Percentiles rank a stretch among this genome's conserved stretches.
These are phyloP conservation scores for Claviceps pazoutovae DNA, from an alignment of 2,329 filamentous ascomycete species.

Conservation along the genomic window DNA sequence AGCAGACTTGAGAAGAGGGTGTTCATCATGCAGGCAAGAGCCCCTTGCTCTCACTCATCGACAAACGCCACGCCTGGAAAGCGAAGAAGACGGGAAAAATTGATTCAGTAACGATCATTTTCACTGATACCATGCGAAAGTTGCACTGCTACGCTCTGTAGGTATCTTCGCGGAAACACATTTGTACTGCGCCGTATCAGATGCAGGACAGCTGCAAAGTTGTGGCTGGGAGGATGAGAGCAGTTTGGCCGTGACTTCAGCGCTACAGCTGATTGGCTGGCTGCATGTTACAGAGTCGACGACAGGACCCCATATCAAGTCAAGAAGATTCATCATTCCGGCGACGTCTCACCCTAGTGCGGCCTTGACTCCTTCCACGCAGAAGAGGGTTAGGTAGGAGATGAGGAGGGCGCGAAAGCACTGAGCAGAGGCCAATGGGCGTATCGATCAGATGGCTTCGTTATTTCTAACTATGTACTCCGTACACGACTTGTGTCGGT, in stretches of 20 bases:
- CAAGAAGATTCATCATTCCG: neutral
- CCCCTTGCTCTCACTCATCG: too few relatives aligned
- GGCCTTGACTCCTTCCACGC: constrained; percentile 1
- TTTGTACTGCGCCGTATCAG: neutral
- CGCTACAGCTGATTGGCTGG: neutral
- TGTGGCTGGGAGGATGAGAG: neutral
- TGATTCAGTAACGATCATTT: neutral
- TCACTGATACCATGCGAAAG: neutral
- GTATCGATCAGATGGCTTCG: neutral
- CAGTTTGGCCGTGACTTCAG: neutral
- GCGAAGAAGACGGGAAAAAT: neutral
- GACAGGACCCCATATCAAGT: neutral
- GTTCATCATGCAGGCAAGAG: too few relatives aligned
- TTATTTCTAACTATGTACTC: neutral
- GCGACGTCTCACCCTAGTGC: neutral
- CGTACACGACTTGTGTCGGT: neutral
- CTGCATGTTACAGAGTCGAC: constrained; percentile 2
- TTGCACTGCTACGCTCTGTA: too few relatives aligned
- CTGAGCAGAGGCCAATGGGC: neutral
- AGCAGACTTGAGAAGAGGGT: neutral
- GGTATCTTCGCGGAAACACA: too few relatives aligned
- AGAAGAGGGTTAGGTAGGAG: neutral
- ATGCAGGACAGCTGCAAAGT: neutral
- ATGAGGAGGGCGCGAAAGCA: neutral
- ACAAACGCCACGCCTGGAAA: neutral